Base-by-base conservation (phyloP, 2,329 filamentous ascomycete genomes). In the Cadophora malorum region DNA sequence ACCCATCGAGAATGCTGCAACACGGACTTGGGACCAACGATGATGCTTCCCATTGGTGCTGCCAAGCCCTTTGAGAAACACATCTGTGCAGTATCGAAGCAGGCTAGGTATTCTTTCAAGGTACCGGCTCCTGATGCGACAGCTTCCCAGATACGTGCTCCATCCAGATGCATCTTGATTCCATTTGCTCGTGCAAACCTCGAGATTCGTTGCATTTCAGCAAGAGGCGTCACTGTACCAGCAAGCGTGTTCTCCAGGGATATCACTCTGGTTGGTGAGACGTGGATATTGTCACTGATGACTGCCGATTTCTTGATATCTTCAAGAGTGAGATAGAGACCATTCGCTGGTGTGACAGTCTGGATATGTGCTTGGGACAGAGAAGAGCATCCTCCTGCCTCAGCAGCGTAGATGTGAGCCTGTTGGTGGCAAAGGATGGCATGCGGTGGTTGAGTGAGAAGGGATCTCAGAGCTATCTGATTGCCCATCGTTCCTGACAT, bases 401-500 rank as follows among this genome's bases (percentile, higher is more conserved):
- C 88, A 68, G 84, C 88, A 41, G 88, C 83, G 67, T 92, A 82
- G 68, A 97, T 91, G 77, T 97, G 94, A 6, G 88, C 86, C 50
- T 92, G 86, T 70, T 89, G 83, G 76, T 97, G 94, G 73, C 91
- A 92, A 7, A 97, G 81, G 6, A 97, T 87, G 8, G 87, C 86
- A 78, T 97, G 88, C 0, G 95, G 94, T 16, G 94, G 94, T 68
- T 92, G 90, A 0, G 83, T 85, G n/a, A 97, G 84, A 67, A 95
- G 91, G 1, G 92, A 86, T 49, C 94, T 88, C 53, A 97, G 84
- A 0, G 91, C 90, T 23, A 97, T 83, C 78, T 97, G 94, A 80
- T 97, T 97, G 50, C 93, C 94, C 94, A 97, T 97, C 3, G 94
- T 97, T 2, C 94, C 95, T 0, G 92, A 95, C 68, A 96, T 84